Evolutionary conservation across 805 yeast genomes (phyloP).

Genomic region (Wickerhamiella bombiphila): DNA sequence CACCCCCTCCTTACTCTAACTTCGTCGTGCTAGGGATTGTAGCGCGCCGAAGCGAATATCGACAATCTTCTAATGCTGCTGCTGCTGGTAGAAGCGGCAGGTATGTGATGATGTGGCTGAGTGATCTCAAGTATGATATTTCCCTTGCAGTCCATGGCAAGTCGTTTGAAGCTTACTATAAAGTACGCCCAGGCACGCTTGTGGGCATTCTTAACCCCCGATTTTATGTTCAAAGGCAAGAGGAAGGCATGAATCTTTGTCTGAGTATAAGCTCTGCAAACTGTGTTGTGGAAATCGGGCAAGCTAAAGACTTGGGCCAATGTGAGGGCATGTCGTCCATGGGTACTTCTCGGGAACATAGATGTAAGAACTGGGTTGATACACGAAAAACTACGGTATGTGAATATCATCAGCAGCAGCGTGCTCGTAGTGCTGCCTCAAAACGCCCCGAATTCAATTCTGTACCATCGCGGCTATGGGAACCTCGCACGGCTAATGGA

Average conservation of each 20-base stretch:
- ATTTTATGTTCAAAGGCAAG: constrained; percentile 24
- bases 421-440: constrained; percentile 37
- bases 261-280: constrained; percentile 38
- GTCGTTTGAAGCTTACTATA: constrained; percentile 60
- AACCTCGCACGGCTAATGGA: constrained; percentile 29
- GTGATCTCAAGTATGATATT: constrained; percentile 50
- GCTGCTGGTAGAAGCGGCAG: constrained; percentile 24
- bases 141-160: constrained; percentile 50
- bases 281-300: constrained; percentile 59
- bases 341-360: constrained; percentile 30
- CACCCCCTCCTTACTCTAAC: constrained; percentile 51
- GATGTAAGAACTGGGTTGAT: constrained; percentile 52
- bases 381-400: constrained; percentile 41
- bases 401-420: constrained; percentile 52
- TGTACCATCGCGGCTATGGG: constrained; percentile 43
- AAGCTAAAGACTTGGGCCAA: constrained; percentile 47
- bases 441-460: constrained; percentile 60
- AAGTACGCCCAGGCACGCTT: constrained; percentile 57
- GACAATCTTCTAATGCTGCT: constrained; percentile 24
- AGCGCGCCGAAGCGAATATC: constrained; percentile 39
- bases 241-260: constrained; percentile 30
- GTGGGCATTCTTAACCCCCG: constrained; percentile 64
- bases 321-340: constrained; percentile 34
- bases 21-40: constrained; percentile 72
- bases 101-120: constrained; percentile 46